These are phyloP conservation scores for Boletus tomentosulus DNA, from an alignment of 768 basidiomycete species.

Conservation along the genomic window DNA sequence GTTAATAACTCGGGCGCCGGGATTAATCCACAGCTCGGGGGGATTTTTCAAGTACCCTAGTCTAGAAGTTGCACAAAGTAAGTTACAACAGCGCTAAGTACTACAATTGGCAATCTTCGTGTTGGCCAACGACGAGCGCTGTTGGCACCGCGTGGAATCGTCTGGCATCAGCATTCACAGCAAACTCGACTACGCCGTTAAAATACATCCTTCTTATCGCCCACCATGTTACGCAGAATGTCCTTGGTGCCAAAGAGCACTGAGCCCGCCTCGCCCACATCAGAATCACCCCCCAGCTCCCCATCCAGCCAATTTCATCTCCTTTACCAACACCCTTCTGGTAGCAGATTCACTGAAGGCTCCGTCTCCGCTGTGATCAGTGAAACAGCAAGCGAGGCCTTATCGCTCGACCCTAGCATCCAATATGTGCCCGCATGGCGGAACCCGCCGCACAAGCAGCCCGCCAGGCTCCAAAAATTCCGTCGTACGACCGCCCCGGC, in stretches of 20 bases:
- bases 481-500: slow-evolving; percentile 6
- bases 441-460: background rate
- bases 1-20: background rate
- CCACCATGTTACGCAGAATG: slow-evolving; percentile 18
- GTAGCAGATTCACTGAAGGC: slow-evolving; percentile 29
- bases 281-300: slow-evolving; percentile 12
- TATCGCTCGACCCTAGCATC: slow-evolving; percentile 4
- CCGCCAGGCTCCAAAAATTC: slow-evolving; percentile 18
- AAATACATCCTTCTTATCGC: background rate
- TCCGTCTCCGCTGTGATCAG: slow-evolving; percentile 22
- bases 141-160: background rate
- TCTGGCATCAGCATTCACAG: background rate
- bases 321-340: slow-evolving; percentile 18
- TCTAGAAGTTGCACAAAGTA: no score
- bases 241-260: slow-evolving; percentile 2
- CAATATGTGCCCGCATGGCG: slow-evolving; percentile 3
- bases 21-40: no score
- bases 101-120: background rate
- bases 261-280: slow-evolving; percentile 10
- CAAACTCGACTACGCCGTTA: background rate
- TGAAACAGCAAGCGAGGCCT: slow-evolving; percentile 22
- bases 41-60: no score
- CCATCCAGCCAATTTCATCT: slow-evolving; percentile 3
- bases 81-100: no score
- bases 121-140: background rate